These are phyloP conservation scores for Suillus variegatus DNA, from an alignment of 768 basidiomycete species.

Conservation along the genomic window DNA sequence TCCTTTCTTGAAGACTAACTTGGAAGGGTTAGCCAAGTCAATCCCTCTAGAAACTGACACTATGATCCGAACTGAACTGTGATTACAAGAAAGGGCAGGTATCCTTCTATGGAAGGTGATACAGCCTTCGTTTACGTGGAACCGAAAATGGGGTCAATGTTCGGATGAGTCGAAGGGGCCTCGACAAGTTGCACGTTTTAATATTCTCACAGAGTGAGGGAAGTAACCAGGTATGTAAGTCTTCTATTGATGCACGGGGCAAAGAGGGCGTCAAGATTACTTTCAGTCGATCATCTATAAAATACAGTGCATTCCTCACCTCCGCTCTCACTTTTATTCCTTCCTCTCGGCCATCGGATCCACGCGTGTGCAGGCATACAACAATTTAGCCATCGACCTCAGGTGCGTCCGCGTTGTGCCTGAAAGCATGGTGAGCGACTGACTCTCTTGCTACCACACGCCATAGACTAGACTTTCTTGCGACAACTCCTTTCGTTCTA, in stretches of 20 bases:
- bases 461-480: background rate
- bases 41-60: background rate
- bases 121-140: background rate
- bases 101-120: background rate
- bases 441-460: background rate
- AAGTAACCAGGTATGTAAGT: conserved; percentile 22
- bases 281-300: conserved; percentile 23
- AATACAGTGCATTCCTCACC: conserved; percentile 12
- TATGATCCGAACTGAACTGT: background rate
- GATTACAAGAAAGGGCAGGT: conserved; percentile 1
- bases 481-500: background rate
- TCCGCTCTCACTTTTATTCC: conserved; percentile 6
- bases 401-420: background rate
- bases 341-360: conserved; percentile 9
- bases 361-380: conserved; percentile 27
- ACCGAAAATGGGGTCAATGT: background rate
- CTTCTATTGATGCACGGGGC: conserved; percentile 21
- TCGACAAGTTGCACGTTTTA: background rate
- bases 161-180: background rate
- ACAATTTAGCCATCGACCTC: conserved; percentile 16
- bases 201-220: conserved; percentile 22
- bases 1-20: background rate
- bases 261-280: conserved; percentile 11
- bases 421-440: background rate
- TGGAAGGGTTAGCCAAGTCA: background rate